Percentiles rank a stretch among this genome's conserved stretches.
phyloP scores from a whole-genome alignment of 371 early-diverging fungal genomes.

The Rhizopus arrhizus region DNA sequence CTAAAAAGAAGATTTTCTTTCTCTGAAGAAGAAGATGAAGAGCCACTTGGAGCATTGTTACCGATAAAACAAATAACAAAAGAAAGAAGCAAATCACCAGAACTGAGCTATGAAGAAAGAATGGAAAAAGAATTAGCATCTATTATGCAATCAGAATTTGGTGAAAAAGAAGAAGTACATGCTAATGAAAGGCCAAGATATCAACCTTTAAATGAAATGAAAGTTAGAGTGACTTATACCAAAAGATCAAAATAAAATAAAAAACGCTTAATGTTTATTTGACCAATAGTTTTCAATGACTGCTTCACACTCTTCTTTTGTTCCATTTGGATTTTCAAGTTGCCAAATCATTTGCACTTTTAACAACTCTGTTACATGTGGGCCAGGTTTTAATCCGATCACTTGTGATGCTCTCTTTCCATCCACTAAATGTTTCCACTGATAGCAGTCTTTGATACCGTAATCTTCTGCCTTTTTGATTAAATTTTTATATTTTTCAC shows the following conservation, averaged over 20 bases:
- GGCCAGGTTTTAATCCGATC: conserved; percentile 69
- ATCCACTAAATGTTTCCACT: conserved; percentile 66
- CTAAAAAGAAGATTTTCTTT: conserved; percentile 10
- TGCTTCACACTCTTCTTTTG: conserved; percentile 57
- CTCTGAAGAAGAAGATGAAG: conserved; percentile 27
- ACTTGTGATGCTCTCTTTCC: conserved; percentile 63
- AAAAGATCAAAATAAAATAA: conserved; percentile 12
- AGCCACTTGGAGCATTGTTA: background rate
- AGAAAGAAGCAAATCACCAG: conserved; percentile 17
- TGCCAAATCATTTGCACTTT: conserved; percentile 75
- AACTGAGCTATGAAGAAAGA: conserved; percentile 19
- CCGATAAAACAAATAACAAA: conserved; percentile 3
- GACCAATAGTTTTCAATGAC: conserved; percentile 45
- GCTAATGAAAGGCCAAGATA: conserved; percentile 16
- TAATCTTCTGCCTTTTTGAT: conserved; percentile 37
- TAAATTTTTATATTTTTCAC: conserved; percentile 43
- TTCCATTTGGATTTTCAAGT: conserved; percentile 65
- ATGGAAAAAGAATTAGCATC: conserved; percentile 26
- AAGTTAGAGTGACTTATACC: conserved; percentile 29
- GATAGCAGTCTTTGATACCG: conserved; percentile 59
- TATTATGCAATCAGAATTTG: conserved; percentile 30
- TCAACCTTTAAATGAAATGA: conserved; percentile 26
- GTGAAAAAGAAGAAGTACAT: background rate
- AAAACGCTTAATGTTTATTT: conserved; percentile 11
- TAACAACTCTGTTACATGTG: conserved; percentile 57